Evolutionary conservation across 805 yeast genomes (phyloP).

Genomic region (Candida fluviatilis): DNA sequence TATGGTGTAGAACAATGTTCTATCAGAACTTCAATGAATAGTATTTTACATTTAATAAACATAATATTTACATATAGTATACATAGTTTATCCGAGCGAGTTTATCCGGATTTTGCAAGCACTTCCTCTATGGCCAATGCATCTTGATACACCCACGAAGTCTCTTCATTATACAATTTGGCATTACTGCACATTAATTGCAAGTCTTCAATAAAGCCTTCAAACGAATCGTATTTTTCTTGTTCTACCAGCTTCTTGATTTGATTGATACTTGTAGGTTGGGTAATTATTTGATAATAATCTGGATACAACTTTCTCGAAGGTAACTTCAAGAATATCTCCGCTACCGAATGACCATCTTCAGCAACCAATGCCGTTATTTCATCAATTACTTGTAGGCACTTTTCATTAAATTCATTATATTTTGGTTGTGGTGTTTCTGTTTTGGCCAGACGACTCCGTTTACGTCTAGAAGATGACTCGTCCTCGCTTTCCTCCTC

Average conservation of each 20-base stretch:
- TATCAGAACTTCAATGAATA: too few relatives aligned
- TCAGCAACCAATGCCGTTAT: conserved; percentile 40
- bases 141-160: conserved; percentile 58
- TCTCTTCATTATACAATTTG: conserved; percentile 64
- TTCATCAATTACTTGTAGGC: conserved; percentile 40
- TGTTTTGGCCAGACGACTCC: conserved; percentile 15
- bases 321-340: conserved; percentile 64
- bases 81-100: background rate
- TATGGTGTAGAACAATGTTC: too few relatives aligned
- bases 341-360: conserved; percentile 33
- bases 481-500: conserved; percentile 18
- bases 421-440: conserved; percentile 11
- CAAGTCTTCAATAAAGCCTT: conserved; percentile 56
- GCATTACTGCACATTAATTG: conserved; percentile 70
- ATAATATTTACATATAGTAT: background rate
- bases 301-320: conserved; percentile 76
- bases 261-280: conserved; percentile 57
- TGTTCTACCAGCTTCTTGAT: conserved; percentile 47
- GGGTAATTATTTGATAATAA: conserved; percentile 62
- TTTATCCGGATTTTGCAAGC: background rate
- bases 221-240: conserved; percentile 32
- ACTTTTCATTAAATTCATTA: conserved; percentile 16
- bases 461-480: conserved; percentile 12
- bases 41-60: too few relatives aligned
- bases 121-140: conserved; percentile 43